Conservation (phyloP, 192 early-diverging fungal species). For the Gorgonomyces haynaldii region DNA sequence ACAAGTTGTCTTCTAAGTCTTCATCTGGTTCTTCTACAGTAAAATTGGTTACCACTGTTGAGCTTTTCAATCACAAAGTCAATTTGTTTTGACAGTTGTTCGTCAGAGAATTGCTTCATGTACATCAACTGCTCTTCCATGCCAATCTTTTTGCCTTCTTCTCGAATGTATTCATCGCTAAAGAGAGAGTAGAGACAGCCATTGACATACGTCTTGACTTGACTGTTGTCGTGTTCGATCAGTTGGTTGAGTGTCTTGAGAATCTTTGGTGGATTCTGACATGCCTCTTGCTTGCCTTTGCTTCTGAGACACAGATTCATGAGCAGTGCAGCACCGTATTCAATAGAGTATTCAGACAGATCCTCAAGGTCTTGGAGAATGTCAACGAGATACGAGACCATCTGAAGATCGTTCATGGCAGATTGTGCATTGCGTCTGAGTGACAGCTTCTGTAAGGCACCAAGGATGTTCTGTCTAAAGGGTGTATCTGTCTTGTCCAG, state of each 20-base stretch:
- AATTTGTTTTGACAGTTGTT: conserved; percentile 29
- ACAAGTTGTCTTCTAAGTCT: conserved; percentile 16
- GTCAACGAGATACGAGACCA: conserved; percentile 19
- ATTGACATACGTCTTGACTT: conserved; percentile 44
- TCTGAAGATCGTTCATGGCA: conserved; percentile 23
- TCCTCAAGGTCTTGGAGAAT: conserved; percentile 22
- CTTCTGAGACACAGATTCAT: conserved; percentile 44
- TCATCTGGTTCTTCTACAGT: conserved; percentile 12
- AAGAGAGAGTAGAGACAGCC: conserved; percentile 36
- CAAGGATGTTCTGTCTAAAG: conserved; percentile 27
- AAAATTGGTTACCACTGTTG: conserved; percentile 5
- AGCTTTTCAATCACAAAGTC: conserved; percentile 35
- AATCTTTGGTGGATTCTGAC: conserved; percentile 11
- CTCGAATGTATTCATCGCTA: conserved; percentile 22
- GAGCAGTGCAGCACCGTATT: conserved; percentile 33
- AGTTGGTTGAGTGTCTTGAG: conserved; percentile 15
- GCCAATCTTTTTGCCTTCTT: conserved; percentile 20
- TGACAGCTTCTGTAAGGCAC: conserved; percentile 37
- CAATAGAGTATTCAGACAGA: conserved; percentile 27
- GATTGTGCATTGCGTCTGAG: conserved; percentile 33
- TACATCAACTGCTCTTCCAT: conserved; percentile 27
- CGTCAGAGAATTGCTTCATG: conserved; percentile 15
- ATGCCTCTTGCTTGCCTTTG: conserved; percentile 25
- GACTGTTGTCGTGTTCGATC: conserved; percentile 29
- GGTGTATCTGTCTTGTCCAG: conserved; percentile 10